Conservation (phyloP, 1,284 basidiomycete species). For the Spongispora temasekensis region DNA sequence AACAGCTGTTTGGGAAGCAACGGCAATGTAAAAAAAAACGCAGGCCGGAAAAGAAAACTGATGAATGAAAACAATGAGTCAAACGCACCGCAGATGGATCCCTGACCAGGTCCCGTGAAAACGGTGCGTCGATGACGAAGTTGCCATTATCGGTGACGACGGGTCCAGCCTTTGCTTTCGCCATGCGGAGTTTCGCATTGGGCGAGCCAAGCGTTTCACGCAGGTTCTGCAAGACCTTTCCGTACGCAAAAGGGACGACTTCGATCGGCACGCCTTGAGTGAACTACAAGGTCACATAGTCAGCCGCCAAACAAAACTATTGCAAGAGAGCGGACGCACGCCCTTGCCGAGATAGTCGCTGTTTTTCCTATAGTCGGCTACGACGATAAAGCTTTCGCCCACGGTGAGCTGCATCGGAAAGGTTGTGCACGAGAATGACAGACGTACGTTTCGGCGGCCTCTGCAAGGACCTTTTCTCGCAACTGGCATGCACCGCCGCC, state of each 20-base stretch:
- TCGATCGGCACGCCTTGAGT: conserved; percentile 92
- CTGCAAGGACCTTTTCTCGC: conserved; percentile 95
- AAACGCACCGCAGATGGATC: conserved; percentile 66
- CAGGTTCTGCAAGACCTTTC: conserved; percentile 76
- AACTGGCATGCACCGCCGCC: conserved; percentile 97
- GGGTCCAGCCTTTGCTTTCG: conserved; percentile 83
- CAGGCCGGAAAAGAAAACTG: not conserved
- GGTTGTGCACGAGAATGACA: not conserved
- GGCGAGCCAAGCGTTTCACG: conserved; percentile 66
- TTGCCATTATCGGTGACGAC: conserved; percentile 97
- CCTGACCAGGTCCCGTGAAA: conserved; percentile 67
- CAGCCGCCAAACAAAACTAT: too few species aligned
- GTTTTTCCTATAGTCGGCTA: conserved; percentile 97
- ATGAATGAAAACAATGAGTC: not conserved
- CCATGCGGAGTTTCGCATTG: conserved; percentile 79
- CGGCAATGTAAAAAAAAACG: not conserved
- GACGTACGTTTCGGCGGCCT: conserved; percentile 82
- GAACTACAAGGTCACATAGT: conserved; percentile 64
- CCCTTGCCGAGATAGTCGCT: conserved; percentile 80
- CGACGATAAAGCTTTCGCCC: conserved; percentile 79
- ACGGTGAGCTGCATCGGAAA: conserved; percentile 7
- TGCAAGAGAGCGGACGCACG: conserved; percentile 55
- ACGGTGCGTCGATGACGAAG: conserved; percentile 93
- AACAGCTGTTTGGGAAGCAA: conserved; percentile 53
- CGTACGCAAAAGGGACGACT: conserved; percentile 95